Base-by-base conservation (phyloP, 1,284 basidiomycete species). In the Bjerkandera adusta region DNA sequence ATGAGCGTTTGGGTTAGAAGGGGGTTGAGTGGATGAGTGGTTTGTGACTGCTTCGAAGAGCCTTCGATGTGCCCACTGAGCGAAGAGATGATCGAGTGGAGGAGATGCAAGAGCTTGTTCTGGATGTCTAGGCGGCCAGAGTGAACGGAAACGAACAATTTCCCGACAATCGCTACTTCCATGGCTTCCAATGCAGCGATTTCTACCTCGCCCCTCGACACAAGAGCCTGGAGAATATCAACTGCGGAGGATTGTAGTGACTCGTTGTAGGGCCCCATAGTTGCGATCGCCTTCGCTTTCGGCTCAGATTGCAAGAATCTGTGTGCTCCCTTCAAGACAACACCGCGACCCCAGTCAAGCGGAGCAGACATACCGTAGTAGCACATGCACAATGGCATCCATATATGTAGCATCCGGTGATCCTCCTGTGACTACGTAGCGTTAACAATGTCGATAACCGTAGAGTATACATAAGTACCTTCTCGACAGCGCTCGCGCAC, bases 101-200 rank as follows among this genome's bases (percentile, higher is more conserved):
- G 76, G 7, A 96, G 80, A 56, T 94, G 92, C 1, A 99, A 79
- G 47, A 97, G 79, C 61, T 94, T 95, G 73, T 92, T 94, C 66
- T 97, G 94, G 12, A 94, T 71, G 55, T 94, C 88, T 27, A 93
- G 75, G 25, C 83, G 77, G 15, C 70, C 71, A 18, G 71, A 71
- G 54, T 92, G 85, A 15, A 97, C 72, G 24, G 79, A 85, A 40
- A 81, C 70, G 56, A 84, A 90, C 2, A 97, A 73, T 59, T 91
- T 89, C 40, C 79, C 77, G 35, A 93, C 73, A 29, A 97, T 73
- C 1, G 77, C 75, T 1, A 79, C 73, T 63, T 96, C 88, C 39
- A 94, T 72, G 18, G 71, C 69, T 47, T 83, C 77, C 2, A 91
- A 68, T 1, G 77, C 68, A 11, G 77, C 59, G 3, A 68, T 55